Conservation (phyloP, 2,329 filamentous ascomycete genomes). For the Lasiodiplodia sp. region DNA sequence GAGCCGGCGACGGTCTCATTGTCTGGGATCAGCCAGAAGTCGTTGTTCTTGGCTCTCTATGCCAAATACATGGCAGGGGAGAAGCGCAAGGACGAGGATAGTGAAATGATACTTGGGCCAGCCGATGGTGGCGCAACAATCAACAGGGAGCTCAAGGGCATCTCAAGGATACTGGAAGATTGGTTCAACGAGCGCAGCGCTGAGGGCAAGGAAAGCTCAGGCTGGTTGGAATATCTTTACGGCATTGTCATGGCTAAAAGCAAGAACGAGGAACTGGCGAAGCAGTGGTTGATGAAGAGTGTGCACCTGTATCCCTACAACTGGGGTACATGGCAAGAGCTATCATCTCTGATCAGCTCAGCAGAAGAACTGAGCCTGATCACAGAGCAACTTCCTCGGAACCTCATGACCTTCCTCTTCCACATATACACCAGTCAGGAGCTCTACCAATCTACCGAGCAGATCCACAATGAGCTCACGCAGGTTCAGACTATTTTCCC, state of each 20-base stretch:
- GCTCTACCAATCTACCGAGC: slow-evolving; percentile 83
- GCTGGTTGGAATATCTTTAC: slow-evolving; percentile 95
- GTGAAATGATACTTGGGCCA: slow-evolving; percentile 95
- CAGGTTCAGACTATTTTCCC: slow-evolving; percentile 87
- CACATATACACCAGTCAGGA: slow-evolving; percentile 90
- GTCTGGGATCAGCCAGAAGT: slow-evolving; percentile 79
- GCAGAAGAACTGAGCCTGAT: slow-evolving; percentile 83
- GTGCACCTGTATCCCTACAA: slow-evolving; percentile 93
- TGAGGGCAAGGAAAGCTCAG: slow-evolving; percentile 72
- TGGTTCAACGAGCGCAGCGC: slow-evolving; percentile 74
- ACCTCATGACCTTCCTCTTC: slow-evolving; percentile 94
- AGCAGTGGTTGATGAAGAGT: slow-evolving; percentile 85
- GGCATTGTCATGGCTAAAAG: slow-evolving; percentile 89
- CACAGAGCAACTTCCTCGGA: slow-evolving; percentile 77
- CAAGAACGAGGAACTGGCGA: slow-evolving; percentile 85
- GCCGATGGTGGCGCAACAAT: slow-evolving; percentile 83
- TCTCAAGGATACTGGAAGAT: slow-evolving; percentile 77
- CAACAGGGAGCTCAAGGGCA: slow-evolving; percentile 82
- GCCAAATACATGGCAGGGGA: slow-evolving; percentile 92
- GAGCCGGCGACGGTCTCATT: slow-evolving; percentile 44
- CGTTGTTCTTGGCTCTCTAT: slow-evolving; percentile 89
- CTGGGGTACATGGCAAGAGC: slow-evolving; percentile 96
- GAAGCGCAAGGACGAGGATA: slow-evolving; percentile 95
- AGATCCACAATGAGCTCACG: slow-evolving; percentile 75
- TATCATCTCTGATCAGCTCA: slow-evolving; percentile 79